Evolutionary conservation across 2,329 filamentous ascomycete species (phyloP), one percentile per base, ranked within the genome.

Genomic region (Colletotrichum musicola): DNA sequence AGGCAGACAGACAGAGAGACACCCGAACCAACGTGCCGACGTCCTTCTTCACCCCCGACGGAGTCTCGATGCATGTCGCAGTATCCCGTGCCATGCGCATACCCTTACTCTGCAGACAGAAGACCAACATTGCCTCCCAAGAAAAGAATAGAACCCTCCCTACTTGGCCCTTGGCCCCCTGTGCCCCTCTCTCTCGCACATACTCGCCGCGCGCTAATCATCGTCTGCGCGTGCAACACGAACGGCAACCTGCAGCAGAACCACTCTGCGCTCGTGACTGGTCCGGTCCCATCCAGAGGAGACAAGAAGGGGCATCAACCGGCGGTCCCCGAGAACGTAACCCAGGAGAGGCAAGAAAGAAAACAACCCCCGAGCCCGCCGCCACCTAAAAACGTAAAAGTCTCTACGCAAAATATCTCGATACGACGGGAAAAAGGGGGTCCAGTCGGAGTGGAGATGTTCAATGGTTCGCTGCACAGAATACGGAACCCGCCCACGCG

Each of bases 291-390:
- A 35, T 35, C 30, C 2, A 35, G 30, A 35, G 30, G 30, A 35
- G 30, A 35, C 30, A 9, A 42, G 13, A 42, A 6, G 10, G 40
- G 46, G 46, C 50, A 13, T 56, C 46, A 30, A 50, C 30, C 46
- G 30, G 46, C 57, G 46, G 57, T 51, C 57, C 46, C 57, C 57
- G 57, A 60, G 57, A n/a, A 51, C 57, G 57, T 40, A 27, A 47
- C 16, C 30, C 30, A 35, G 6, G 30, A 10, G 18, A 18, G 18
- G 9, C 16, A 47, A 47, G n/a, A 22, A 47, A 18, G 22, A 25
- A 4, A 25, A 22, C 2, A 22, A 22, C 20, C 22, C 18, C 16
- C 44, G 4, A 10, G 30, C 10, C 44, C 18, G 44, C 18, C 44
- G 7, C 18, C 18, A n/a, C 16, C 4, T 14, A n/a, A 14, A 42